Base-by-base conservation (phyloP, 208 protist genomes). In the Trypanosoma cruzi region DNA sequence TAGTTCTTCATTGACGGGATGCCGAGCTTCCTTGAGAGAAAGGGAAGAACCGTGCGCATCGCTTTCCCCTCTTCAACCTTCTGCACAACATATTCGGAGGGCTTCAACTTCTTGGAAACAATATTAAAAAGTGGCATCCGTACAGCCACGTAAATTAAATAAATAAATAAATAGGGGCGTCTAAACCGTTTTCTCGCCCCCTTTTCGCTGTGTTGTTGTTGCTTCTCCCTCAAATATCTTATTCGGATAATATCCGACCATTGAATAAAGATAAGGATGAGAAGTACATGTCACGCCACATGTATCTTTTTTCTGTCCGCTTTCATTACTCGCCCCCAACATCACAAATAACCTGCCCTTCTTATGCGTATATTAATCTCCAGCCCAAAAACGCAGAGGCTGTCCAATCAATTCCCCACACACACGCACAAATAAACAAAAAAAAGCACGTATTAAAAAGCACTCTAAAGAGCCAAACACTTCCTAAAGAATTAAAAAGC, bases 1-100 rank as follows among this genome's bases (percentile, higher is more conserved):
- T 68, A 75, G 22, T 55, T 46, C 20, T 65, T 57, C 69, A 75
- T 68, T 11, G 74, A 75, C 28, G 63, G 68, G 16, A 56, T 50
- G 8, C 32, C 37, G 10, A 60, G 44, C 36, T 63, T 80, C 55
- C 31, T 40, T 11, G 63, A 80, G 11, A 71, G 40, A 29, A 7
- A 48, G 11, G 48, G 61, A 22, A 71, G 37, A n/a, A 54, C 65
- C 4, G 34, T 64, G 29, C 36, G 60, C 50, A 52, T 2, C 4
- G 56, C 24, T 18, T 36, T 70, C 31, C 40, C 65, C 32, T 63
- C 68, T 22, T 63, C 69, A 29, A 63, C 31, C 29, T 64, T 66
- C 29, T 75, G 69, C 26, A 75, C 59, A 7, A 75, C 36, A 46
- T 37, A 32, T n/a, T 75, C 18, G 2, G 46, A 49, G 4, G 59